Evolutionary conservation across 2,329 filamentous ascomycete genomes (phyloP), one percentile per base, ranked within the genome.

Genomic region (Byssoonygena ceratinophila): DNA sequence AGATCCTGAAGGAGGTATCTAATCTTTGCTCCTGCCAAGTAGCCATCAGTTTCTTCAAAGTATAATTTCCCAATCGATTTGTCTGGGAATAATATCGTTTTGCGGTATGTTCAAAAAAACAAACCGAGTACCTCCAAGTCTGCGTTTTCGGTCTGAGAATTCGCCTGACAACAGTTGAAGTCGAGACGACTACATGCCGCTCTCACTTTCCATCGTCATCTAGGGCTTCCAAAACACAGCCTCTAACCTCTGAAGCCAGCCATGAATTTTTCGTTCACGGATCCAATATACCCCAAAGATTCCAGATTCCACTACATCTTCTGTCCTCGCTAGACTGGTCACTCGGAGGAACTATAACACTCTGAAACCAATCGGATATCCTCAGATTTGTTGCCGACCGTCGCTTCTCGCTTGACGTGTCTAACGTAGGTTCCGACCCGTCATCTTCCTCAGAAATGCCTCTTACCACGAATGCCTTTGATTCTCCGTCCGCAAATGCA

Each of bases 231-330:
- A n/a, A n/a, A n/a, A n/a, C n/a, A n/a, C n/a, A n/a, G n/a, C n/a
- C n/a, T n/a, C n/a, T n/a, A n/a, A n/a, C n/a, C n/a, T n/a, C n/a
- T n/a, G n/a, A n/a, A n/a, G n/a, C n/a, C n/a, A n/a, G n/a, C n/a
- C n/a, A n/a, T n/a, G n/a, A n/a, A n/a, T n/a, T n/a, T n/a, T n/a
- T 29, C 31, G 20, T 23, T 50, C 37, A 50, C 9, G 27, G 22
- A 16, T 41, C 46, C 18, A 50, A 14, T 5, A 50, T 22, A 6
- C 46, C 36, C 46, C 49, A 44, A 18, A 52, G 23, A 46, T 46
- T 45, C 43, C 41, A 48, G 20, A 41, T 8, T 22, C 44, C 27
- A 3, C 14, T 18, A 23, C 25, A 52, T 4, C 34, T 46, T 14
- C 22, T 39, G 18, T 32, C 16, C 7, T 40, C 34, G 18, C 18